Base-by-base conservation (phyloP, 805 yeast species). In the Candida adriatica region DNA sequence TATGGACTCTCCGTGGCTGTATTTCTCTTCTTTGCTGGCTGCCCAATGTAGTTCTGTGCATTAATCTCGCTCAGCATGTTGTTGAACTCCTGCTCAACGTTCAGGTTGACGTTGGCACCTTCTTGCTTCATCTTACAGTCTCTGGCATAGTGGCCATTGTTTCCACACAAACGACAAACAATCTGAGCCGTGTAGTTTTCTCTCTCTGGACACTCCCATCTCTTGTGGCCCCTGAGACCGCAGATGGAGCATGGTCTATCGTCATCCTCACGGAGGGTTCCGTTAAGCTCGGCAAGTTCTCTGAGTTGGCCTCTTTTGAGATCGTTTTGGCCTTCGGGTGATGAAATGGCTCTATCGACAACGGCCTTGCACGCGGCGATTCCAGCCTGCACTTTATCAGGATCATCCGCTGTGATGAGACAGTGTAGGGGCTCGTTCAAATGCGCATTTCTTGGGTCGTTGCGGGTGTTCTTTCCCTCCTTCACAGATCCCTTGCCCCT, bases 401-500 rank as follows among this genome's bases (percentile, higher is more conserved):
- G 86, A 11, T 78, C 67, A 43, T 87, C 96, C 1, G 92, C 86
- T 4, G 83, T 82, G 30, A 92, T 76, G 24, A 88, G 58, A 48
- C 95, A 88, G 57, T 92, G 98, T 33, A 94, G 58, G 25, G 86
- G 94, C 37, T 94, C 98, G 27, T 79, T 76, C 43, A 78, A 61
- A 37, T 74, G 42, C 4, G 38, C 37, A n/a, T 9, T 32, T 13
- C 38, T 70, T 38, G 70, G 66, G 19, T 71, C 71, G 24, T 48
- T 51, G 3, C 45, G 25, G 6, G 53, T 62, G 35, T 72, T 70
- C 53, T 77, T 81, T 19, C 97, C 97, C 50, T 85, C 95, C 51
- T 90, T 90, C 13, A 87, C 94, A 1, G 96, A 88, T 0, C 99
- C 99, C 45, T 82, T 78, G 17, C 99, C 99, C 45, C 99, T 68